phyloP scores from a whole-genome alignment of 1,284 basidiomycete species.

The Boletus semigastroideus region DNA sequence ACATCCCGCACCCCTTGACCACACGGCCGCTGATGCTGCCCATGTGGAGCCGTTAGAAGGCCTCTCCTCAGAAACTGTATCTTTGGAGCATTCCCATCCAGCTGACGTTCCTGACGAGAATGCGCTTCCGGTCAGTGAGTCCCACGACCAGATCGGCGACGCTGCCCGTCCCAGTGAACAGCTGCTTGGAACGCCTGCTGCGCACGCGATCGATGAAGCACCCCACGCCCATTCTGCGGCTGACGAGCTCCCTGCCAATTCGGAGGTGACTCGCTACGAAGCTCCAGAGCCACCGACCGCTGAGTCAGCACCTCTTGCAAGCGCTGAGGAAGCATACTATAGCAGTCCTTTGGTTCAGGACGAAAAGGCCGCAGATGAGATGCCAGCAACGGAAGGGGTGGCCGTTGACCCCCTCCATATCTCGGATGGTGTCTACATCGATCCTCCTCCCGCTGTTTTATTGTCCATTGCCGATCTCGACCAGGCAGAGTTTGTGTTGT shows the following conservation, averaged over 20 bases:
- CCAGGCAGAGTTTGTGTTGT: slow-evolving; percentile 50
- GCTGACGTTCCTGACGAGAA: slow-evolving; percentile 6
- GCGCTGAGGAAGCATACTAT: slow-evolving; percentile 6
- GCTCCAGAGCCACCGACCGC: slow-evolving; percentile 7
- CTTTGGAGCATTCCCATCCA: slow-evolving; percentile 5
- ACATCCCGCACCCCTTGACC: slow-evolving; percentile 16
- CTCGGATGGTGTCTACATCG: slow-evolving; percentile 69
- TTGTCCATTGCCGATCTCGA: slow-evolving; percentile 48
- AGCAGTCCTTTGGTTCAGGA: slow-evolving; percentile 5
- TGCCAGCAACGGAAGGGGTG: slow-evolving; percentile 9
- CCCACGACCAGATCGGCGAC: slow-evolving; percentile 15
- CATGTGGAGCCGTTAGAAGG: slow-evolving; percentile 15
- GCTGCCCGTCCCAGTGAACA: slow-evolving; percentile 1
- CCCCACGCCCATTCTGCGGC: background rate
- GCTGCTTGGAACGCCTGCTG: slow-evolving; percentile 3
- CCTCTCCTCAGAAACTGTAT: slow-evolving; percentile 5
- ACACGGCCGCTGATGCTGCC: slow-evolving; percentile 12
- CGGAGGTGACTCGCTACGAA: slow-evolving; percentile 12
- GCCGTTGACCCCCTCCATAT: slow-evolving; percentile 58
- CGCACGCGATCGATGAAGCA: slow-evolving; percentile 5
- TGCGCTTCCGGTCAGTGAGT: slow-evolving; percentile 20
- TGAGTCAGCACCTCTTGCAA: slow-evolving; percentile 9
- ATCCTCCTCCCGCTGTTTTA: slow-evolving; percentile 71
- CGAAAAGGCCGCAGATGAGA: slow-evolving; percentile 11
- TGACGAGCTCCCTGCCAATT: slow-evolving; percentile 4